phyloP scores from a whole-genome alignment of 306 rosid species.

The Cucurbita pepo region DNA sequence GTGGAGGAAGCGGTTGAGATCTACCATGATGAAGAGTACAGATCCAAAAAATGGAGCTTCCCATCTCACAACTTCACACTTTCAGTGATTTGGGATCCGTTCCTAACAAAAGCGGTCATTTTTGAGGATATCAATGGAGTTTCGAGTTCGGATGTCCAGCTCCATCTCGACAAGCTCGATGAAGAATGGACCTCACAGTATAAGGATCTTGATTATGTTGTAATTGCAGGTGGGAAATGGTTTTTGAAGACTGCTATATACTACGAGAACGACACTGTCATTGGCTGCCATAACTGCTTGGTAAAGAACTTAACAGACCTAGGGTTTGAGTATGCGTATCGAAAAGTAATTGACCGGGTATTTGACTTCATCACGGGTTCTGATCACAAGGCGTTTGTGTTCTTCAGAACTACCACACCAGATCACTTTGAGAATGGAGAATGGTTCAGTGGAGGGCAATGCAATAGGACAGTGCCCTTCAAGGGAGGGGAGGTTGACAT shows the following conservation, averaged over 20 bases:
- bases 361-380: slow-evolving; percentile 20
- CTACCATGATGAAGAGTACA: slow-evolving; percentile 70
- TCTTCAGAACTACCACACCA: slow-evolving; percentile 61
- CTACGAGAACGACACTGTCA: slow-evolving; percentile 34
- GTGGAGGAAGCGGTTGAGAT: slow-evolving; percentile 55
- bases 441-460: slow-evolving; percentile 80
- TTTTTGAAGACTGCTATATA: slow-evolving; percentile 57
- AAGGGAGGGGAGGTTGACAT: slow-evolving; percentile 26
- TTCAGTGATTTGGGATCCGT: slow-evolving; percentile 65
- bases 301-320: slow-evolving; percentile 51
- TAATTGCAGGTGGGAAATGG: slow-evolving; percentile 71
- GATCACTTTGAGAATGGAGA: slow-evolving; percentile 81
- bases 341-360: slow-evolving; percentile 29
- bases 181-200: slow-evolving; percentile 41
- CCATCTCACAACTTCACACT: slow-evolving; percentile 67
- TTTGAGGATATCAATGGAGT: slow-evolving; percentile 62
- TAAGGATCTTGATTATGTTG: slow-evolving; percentile 23
- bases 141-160: slow-evolving; percentile 50
- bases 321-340: slow-evolving; percentile 43
- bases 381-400: slow-evolving; percentile 29
- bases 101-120: slow-evolving; percentile 52
- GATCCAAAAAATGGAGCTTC: slow-evolving; percentile 62
- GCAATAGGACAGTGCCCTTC: slow-evolving; percentile 67
- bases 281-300: slow-evolving; percentile 51
- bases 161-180: slow-evolving; percentile 44